Conservation (phyloP, 202 grass and related monocot genomes). For the Saccharum hybrid region DNA sequence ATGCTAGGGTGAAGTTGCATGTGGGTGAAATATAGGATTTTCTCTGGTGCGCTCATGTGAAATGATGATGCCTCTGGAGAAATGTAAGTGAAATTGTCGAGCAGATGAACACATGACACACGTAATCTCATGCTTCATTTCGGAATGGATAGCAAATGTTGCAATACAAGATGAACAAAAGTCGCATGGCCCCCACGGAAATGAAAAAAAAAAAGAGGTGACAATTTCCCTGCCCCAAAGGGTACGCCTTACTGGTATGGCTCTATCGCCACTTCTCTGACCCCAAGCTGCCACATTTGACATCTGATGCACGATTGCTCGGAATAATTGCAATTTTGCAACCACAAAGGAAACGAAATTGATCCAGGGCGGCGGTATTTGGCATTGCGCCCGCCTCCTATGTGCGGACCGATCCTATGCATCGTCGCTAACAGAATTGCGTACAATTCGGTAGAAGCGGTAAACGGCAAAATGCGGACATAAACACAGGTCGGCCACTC, state of each 20-base stretch:
- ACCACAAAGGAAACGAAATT: background rate
- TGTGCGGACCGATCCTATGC: background rate
- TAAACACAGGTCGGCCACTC: background rate
- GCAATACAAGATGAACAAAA: background rate
- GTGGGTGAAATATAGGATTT: background rate
- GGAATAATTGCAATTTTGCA: background rate
- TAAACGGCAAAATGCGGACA: background rate
- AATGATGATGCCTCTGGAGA: background rate
- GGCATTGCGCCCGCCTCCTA: background rate
- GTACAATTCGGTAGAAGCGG: background rate
- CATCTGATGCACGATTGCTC: background rate
- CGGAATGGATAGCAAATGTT: background rate
- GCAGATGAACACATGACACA: background rate
- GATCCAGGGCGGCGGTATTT: background rate
- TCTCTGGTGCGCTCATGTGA: background rate
- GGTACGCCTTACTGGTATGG: background rate
- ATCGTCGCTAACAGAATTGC: background rate
- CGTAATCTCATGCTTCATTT: background rate
- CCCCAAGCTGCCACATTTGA: background rate
- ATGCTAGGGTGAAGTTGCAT: background rate
- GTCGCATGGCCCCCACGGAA: background rate
- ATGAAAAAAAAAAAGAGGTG: background rate
- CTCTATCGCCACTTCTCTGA: background rate
- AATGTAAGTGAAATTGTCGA: background rate
- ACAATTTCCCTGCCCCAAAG: background rate